A percentile compares a stretch with the other conserved stretches of the same genome.
These are phyloP conservation scores for Starmerella floricola DNA, from an alignment of 805 yeast genomes.

Conservation along the genomic window DNA sequence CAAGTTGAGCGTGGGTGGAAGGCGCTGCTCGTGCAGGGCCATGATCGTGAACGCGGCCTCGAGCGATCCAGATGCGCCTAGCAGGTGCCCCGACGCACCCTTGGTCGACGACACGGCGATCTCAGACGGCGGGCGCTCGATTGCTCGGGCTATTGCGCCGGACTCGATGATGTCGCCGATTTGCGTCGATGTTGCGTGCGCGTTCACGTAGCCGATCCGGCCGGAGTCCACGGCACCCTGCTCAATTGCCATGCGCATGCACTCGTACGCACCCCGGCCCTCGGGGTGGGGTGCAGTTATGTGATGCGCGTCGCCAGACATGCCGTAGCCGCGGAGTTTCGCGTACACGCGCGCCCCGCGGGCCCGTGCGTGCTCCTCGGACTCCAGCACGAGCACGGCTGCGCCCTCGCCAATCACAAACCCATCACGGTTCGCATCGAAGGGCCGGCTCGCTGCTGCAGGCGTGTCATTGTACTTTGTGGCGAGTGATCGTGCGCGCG, in stretches of 20 bases:
- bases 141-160: slow-evolving; percentile 46
- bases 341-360: slow-evolving; percentile 64
- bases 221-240: slow-evolving; percentile 37
- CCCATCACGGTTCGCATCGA: slow-evolving; percentile 66
- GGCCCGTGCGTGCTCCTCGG: slow-evolving; percentile 55
- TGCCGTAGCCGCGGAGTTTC: slow-evolving; percentile 77
- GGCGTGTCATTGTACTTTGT: slow-evolving; percentile 54
- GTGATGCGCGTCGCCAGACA: slow-evolving; percentile 84
- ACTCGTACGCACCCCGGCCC: slow-evolving; percentile 73
- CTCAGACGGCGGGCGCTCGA: slow-evolving; percentile 26
- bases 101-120: slow-evolving; percentile 58
- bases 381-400: slow-evolving; percentile 69
- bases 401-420: slow-evolving; percentile 92
- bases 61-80: slow-evolving; percentile 94
- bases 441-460: slow-evolving; percentile 65
- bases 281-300: slow-evolving; percentile 78
- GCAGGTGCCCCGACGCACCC: slow-evolving; percentile 83
- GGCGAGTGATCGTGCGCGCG: slow-evolving; percentile 72
- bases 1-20: slow-evolving; percentile 79
- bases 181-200: slow-evolving; percentile 91
- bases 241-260: slow-evolving; percentile 65
- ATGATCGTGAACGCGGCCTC: slow-evolving; percentile 73
- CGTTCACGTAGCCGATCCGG: slow-evolving; percentile 68
- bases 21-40: slow-evolving; percentile 42
- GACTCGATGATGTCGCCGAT: slow-evolving; percentile 87